phyloP scores from a whole-genome alignment of 1,139 yeast genomes.

The Trichomonascaceae sp. region DNA sequence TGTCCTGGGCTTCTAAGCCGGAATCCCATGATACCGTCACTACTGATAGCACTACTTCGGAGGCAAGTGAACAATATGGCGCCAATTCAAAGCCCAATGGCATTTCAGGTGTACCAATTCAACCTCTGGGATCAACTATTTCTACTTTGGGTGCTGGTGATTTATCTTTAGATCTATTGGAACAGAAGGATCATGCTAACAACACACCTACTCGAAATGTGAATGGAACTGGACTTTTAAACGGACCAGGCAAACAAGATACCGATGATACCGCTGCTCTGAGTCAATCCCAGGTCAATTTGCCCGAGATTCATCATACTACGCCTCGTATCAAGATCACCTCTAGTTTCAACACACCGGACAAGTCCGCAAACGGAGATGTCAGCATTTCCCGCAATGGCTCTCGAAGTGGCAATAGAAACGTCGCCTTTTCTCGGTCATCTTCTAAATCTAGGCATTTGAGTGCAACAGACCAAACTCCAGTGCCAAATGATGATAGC shows the following conservation, averaged over 20 bases:
- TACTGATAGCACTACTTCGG: conserved; percentile 14
- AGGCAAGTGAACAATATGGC: conserved; percentile 53
- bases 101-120: conserved; percentile 42
- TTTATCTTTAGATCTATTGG: conserved; percentile 54
- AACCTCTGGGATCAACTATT: conserved; percentile 46
- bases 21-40: conserved; percentile 9
- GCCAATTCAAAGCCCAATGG: conserved; percentile 13
- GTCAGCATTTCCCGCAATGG: neutral
- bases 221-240: neutral
- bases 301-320: neutral
- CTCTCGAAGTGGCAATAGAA: neutral
- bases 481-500: neutral
- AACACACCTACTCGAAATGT: neutral
- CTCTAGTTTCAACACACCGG: neutral
- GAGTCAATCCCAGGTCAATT: neutral
- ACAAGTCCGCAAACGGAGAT: neutral
- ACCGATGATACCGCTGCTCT: neutral
- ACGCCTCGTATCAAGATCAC: neutral
- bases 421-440: neutral
- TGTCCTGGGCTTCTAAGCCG: conserved; percentile 19
- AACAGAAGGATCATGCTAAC: neutral
- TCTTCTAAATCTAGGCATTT: neutral
- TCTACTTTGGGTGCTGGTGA: conserved; percentile 71
- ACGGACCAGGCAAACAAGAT: neutral
- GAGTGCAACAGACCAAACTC: neutral